Evolutionary conservation across 2,329 filamentous ascomycete species (phyloP).

Genomic region (Botryotinia convoluta): DNA sequence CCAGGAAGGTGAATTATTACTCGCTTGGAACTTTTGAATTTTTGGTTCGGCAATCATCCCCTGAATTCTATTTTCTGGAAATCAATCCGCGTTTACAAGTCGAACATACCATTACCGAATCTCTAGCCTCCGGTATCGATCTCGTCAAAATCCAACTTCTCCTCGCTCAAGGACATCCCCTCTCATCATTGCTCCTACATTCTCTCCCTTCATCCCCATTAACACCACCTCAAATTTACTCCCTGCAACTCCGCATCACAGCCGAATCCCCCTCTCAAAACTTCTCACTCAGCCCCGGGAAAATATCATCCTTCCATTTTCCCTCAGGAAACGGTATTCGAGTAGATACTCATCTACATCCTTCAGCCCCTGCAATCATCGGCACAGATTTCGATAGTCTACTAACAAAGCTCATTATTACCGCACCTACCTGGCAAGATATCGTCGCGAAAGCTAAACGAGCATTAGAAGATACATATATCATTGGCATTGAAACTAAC

Average conservation of each 20-base stretch:
- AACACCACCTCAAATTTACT: conserved; percentile 37
- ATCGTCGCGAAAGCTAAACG: conserved; percentile 52
- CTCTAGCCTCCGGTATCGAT: conserved; percentile 41
- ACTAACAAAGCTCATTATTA: conserved; percentile 48
- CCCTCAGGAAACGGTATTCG: conserved; percentile 55
- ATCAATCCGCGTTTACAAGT: conserved; percentile 37
- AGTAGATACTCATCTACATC: conserved; percentile 44
- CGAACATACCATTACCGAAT: conserved; percentile 38
- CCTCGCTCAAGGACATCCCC: conserved; percentile 38
- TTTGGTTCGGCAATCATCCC: conserved; percentile 49
- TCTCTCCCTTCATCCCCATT: conserved; percentile 37
- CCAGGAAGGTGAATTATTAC: conserved; percentile 52
- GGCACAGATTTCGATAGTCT: conserved; percentile 49
- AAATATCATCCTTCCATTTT: conserved; percentile 52
- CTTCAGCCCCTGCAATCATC: conserved; percentile 42
- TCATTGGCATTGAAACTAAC: conserved; percentile 59
- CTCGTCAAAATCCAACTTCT: conserved; percentile 40
- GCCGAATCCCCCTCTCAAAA: conserved; percentile 44
- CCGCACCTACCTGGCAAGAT: conserved; percentile 49
- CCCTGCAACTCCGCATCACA: conserved; percentile 46
- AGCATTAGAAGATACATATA: conserved; percentile 53
- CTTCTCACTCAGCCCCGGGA: conserved; percentile 59
- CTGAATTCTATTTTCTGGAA: conserved; percentile 43
- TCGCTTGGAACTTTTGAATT: conserved; percentile 66
- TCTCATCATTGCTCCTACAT: conserved; percentile 39